Evolutionary conservation across 352 stramenopile genomes (phyloP), one percentile per base, ranked within the genome.

Genomic region (Stephanocyclus meneghinianus): DNA sequence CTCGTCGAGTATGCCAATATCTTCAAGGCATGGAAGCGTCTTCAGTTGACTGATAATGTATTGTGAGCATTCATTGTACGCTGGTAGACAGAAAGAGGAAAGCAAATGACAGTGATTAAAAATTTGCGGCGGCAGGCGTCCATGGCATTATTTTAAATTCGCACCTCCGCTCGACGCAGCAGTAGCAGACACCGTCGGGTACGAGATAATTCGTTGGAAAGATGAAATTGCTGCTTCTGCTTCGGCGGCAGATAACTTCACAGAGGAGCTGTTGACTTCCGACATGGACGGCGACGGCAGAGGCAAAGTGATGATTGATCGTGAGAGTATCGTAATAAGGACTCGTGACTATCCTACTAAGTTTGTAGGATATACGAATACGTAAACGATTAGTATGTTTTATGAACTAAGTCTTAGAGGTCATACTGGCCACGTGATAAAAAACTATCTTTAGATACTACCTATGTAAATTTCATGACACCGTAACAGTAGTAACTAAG

Each of bases 161-260:
- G 18, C 63, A 63, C 64, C 80, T 66, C 88, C 88, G 9, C 57
- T 87, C 4, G 57, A 29, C 0, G 83, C 65, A 30, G 75, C 80
- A 1, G 76, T 85, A 8, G 84, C 74, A 11, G 83, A 91, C 1
- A 93, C 83, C 2, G 88, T 93, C 26, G 83, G 75, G 72, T 84
- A 89, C 0, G 53, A 66, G 11, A 93, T 51, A 42, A 93, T 87
- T 26, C 71, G 55, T 71, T 83, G 74, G 40, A 92, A 90, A 1
- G 71, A 78, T 3, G 48, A 57, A 15, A 91, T 81, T 2, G 80
- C 84, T 30, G 44, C 44, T 72, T 90, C 82, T 26, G 60, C 48
- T 55, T 89, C 80, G n/a, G 63, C 66, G 3, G 26, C 1, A 15
- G 82, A 66, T 21, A 88, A 48, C n/a, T 68, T 66, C 15, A 30